Base-by-base conservation (phyloP, 202 grass and related monocot species). In the Zoysia matrella region DNA sequence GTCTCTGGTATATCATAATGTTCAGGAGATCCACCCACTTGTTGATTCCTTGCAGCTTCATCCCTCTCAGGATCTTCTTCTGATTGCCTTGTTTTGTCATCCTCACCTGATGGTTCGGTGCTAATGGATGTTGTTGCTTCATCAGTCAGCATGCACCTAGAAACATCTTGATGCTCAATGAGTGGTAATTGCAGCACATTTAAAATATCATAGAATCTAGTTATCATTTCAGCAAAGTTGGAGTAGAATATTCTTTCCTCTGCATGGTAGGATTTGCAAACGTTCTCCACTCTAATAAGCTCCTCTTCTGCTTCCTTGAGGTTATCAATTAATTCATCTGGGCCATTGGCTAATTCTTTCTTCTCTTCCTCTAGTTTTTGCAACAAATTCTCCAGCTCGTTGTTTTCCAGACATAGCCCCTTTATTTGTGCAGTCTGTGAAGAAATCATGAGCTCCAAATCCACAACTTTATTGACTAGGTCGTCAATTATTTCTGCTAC, bases 401-500 rank as follows among this genome's bases (percentile, higher is more conserved):
- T 81, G 60, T 94, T 98, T 75, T 94, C 86, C 40, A 85, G 86
- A 85, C 81, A 82, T 67, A 98, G 18, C 16, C 82, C 86, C 63
- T 94, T 83, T 73, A 91, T 88, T 57, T 94, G 85, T 3, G 84
- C 86, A 75, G 75, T 88, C 83, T 94, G 90, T 76, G 88, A 86
- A 79, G 92, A 92, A 72, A 92, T 47, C 72, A 84, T 79, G 42
- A 97, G 86, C 74, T 97, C 94, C 78, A 97, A 88, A 72, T 81
- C 75, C 10, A 92, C 89, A 69, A 94, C 80, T 84, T 92, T 92
- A 78, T 88, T 92, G 14, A 91, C 94, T 62, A 98, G 85, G 36
- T 86, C 90, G 67, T 98, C 88, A 69, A 98, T 98, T 87, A 84
- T 91, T 66, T 98, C 92, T 50, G 88, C 88, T 71, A 89, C 75